These are phyloP conservation scores for Nakazawaea holstii DNA, from an alignment of 805 yeast genomes.

Conservation along the genomic window DNA sequence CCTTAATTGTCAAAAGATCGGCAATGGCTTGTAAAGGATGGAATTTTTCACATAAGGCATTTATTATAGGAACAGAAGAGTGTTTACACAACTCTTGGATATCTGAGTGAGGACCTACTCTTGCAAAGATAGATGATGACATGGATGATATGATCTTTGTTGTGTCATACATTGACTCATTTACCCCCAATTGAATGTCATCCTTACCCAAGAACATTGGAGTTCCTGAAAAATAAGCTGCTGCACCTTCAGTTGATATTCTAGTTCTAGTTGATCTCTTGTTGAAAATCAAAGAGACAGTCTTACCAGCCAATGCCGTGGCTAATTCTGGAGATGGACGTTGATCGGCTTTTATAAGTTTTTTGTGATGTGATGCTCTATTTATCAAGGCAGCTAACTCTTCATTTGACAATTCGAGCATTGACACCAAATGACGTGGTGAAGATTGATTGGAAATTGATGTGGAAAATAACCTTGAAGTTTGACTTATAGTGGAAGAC, in stretches of 20 bases:
- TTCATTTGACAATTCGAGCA: conserved; percentile 65
- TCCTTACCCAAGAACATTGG: conserved; percentile 97
- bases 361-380: conserved; percentile 68
- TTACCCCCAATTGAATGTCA: conserved; percentile 94
- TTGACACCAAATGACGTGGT: conserved; percentile 74
- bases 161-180: conserved; percentile 87
- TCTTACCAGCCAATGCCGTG: conserved; percentile 66
- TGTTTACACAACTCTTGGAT: conserved; percentile 72
- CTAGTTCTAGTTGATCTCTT: conserved; percentile 96
- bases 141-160: conserved; percentile 86
- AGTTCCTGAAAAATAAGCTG: conserved; percentile 86
- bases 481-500: neutral
- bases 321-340: conserved; percentile 29
- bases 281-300: conserved; percentile 78
- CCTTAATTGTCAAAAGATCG: conserved; percentile 82
- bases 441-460: neutral
- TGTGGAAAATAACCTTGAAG: conserved; percentile 20
- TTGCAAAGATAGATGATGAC: conserved; percentile 97
- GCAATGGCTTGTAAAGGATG: conserved; percentile 97
- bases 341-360: conserved; percentile 51
- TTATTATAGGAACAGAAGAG: conserved; percentile 87
- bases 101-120: conserved; percentile 83
- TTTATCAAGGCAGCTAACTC: conserved; percentile 70
- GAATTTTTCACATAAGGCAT: conserved; percentile 85
- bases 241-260: conserved; percentile 91